Evolutionary conservation across 352 stramenopile species (phyloP), one percentile per base, ranked within the genome.

Genomic region (Phytophthora megakarya): DNA sequence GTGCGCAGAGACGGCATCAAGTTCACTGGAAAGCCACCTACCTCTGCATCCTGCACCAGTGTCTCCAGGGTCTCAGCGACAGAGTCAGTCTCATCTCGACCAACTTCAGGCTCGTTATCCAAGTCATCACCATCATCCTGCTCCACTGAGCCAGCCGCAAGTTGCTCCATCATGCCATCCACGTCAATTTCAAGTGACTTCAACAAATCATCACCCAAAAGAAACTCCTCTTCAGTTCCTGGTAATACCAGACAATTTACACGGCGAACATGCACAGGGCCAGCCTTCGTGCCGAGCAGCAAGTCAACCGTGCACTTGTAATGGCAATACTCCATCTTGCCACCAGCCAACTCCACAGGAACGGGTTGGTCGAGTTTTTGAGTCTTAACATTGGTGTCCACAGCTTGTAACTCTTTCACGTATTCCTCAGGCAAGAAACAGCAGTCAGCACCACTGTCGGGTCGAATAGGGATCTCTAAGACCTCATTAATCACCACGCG

Each of bases 141-240:
- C 6, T 52, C 26, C 0, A 40, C 12, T 18, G n/a, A 22, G 43
- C 19, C 25, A 50, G 33, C 23, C 13, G 45, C 37, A 18, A 56
- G 21, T 38, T 61, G 54, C 33, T 54, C 45, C 37, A 56, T 64
- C 35, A 51, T 45, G 4, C 37, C 15, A 16, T 62, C 40, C 12
- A 62, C 54, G 39, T 48, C 32, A 35, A 62, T 62, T 38, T 43
- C 43, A 47, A 62, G 54, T 35, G 42, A 54, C 32, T 46, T 48
- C 23, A 62, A 30, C 21, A 44, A 32, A 22, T 42, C 19, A 21
- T 62, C 30, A 21, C 43, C 54, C 15, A 54, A 33, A 8, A 62
- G 19, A 32, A 54, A 54, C 8, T 62, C 33, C 13, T 62, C 54
- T 43, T 62, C 54, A 22, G n/a, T 23, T 18, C 32, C 35, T 40